These are phyloP conservation scores for Samsoniella hepiali DNA, from an alignment of 2,329 filamentous ascomycete genomes.

Conservation along the genomic window DNA sequence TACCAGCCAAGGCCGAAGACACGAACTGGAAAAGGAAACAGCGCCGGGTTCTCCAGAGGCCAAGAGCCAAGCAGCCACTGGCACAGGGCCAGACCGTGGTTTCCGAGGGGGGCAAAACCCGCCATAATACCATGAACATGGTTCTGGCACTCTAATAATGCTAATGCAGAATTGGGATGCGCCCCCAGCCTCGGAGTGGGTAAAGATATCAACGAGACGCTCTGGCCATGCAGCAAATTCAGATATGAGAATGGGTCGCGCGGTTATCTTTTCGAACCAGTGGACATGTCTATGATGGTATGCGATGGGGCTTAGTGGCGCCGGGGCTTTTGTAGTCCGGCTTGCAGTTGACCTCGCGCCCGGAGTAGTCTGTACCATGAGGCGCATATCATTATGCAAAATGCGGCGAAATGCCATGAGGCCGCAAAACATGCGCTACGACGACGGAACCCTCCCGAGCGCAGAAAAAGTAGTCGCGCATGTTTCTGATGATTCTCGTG, in stretches of 20 bases:
- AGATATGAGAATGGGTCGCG: not conserved
- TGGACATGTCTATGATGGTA: not conserved
- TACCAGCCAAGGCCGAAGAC: not conserved
- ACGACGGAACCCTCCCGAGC: not conserved
- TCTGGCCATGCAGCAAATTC: not conserved
- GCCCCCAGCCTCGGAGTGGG: not conserved
- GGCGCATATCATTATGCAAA: not conserved
- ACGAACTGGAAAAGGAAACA: not conserved
- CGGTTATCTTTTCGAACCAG: not conserved
- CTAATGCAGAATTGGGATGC: not conserved
- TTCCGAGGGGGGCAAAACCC: not conserved
- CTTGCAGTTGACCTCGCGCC: not conserved
- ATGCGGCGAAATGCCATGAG: not conserved
- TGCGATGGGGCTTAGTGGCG: not conserved
- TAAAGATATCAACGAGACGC: not conserved
- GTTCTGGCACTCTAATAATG: not conserved
- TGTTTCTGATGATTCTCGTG: not conserved
- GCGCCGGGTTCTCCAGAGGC: not conserved
- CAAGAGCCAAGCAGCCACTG: slow-evolving; percentile 2
- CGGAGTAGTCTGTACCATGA: not conserved
- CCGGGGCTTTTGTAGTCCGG: not conserved
- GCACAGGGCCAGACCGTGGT: not conserved
- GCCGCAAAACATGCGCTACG: not conserved
- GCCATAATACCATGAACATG: not conserved
- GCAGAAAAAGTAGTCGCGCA: not conserved